A percentile compares a stretch with the other conserved stretches of the same genome.
These are phyloP conservation scores for Quercus agrifolia DNA, from an alignment of 306 rosid genomes.

Conservation along the genomic window DNA sequence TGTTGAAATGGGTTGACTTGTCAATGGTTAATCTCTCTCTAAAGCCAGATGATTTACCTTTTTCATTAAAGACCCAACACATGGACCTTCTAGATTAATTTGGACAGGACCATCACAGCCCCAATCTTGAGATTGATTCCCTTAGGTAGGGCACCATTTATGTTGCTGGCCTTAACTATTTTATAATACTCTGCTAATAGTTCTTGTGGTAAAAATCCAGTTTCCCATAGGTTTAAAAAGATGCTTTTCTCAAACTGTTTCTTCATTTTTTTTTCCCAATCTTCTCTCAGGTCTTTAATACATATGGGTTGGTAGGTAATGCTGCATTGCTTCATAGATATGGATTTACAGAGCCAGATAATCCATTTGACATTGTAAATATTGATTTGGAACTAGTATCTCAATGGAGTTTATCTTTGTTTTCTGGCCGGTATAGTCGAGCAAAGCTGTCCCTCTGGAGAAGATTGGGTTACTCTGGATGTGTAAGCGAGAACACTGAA, in stretches of 20 bases:
- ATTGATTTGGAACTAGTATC: constrained; percentile 71
- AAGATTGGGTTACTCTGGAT: constrained; percentile 54
- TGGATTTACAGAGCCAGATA: constrained; percentile 84
- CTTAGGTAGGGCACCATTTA: neutral
- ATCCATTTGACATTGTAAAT: constrained; percentile 73
- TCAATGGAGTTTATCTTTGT: constrained; percentile 59
- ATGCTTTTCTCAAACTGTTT: neutral
- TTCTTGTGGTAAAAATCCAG: neutral
- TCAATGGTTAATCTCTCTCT: neutral
- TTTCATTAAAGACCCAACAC: neutral
- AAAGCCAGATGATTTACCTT: neutral
- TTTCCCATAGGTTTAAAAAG: neutral
- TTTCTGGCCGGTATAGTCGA: constrained; percentile 63
- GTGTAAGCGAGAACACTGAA: constrained; percentile 51
- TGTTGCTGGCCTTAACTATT: neutral
- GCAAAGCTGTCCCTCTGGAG: constrained; percentile 76
- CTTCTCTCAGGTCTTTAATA: constrained; percentile 66
- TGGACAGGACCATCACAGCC: neutral
- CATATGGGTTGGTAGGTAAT: constrained; percentile 79
- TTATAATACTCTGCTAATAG: neutral
- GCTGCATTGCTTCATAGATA: constrained; percentile 95
- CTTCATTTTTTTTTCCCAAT: neutral
- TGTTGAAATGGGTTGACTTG: neutral
- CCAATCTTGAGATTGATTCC: neutral
- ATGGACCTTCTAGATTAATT: neutral